Evolutionary conservation across 1,284 basidiomycete species (phyloP), one percentile per base, ranked within the genome.

Genomic region (Marasmius tenuissimus): DNA sequence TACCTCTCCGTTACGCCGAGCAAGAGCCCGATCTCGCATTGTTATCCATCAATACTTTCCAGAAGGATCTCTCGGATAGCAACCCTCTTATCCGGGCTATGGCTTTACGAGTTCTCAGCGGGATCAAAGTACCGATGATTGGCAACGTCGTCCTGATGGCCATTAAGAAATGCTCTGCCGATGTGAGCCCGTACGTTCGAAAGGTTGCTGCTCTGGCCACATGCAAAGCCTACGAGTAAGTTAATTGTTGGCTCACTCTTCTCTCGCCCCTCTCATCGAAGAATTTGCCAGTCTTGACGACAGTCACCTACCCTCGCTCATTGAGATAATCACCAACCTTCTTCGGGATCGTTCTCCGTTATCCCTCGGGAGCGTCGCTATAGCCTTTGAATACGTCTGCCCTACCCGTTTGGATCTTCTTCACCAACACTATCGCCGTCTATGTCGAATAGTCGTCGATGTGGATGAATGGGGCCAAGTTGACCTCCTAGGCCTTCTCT

Each of bases 11-110:
- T 64, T 97, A 97, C 75, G 96, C 97, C 50, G 88, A 92, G 54
- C 87, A 89, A 55, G 94, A 96, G 70, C 96, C 97, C 8, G 97
- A 99, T 75, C 87, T 99, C 58, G 93, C 97, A 0, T 79, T 99
- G 40, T 83, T 99, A 27, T 97, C 96, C 6, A 97, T 99, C 81
- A 99, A 99, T 78, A 97, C 97, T 10, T 98, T 98, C 73, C 97
- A 99, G 76, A 95, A 96, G 73, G 97, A 99, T 76, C 82, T 99
- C 18, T 88, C 90, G 1, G 97, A 99, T 71, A 81, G 89, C 8
- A 97, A 91, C 63, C 97, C 97, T 0, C 86, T 98, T 67, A 96
- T 96, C 61, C 86, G 94, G 35, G 93, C 93, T 11, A 97, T 97
- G 95, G 94, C 94, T 3, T 78, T 98, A 51, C 85, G 96, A n/a